Evolutionary conservation across 129 eudicot genomes (phyloP).

Genomic region (Flaveria linearis): DNA sequence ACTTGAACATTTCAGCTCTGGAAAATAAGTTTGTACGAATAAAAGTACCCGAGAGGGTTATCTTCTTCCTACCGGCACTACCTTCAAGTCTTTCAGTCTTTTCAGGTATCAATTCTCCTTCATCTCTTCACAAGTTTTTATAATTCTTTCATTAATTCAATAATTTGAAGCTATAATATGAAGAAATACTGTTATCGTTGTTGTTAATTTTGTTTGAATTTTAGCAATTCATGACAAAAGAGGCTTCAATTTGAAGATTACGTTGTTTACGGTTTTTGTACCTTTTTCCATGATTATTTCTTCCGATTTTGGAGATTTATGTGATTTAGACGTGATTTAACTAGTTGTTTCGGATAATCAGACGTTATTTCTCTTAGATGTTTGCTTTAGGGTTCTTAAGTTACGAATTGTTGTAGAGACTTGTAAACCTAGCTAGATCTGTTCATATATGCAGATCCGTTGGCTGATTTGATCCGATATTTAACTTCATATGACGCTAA

Average conservation of each 20-base stretch:
- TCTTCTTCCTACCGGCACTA: constrained; percentile 23
- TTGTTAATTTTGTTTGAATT: constrained; percentile 1
- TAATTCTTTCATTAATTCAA: not conserved
- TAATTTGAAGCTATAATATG: not conserved
- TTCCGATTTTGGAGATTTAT: not conserved
- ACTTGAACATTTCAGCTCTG: constrained; percentile 7
- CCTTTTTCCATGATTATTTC: not conserved
- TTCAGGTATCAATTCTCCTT: constrained; percentile 18
- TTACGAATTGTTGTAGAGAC: not conserved
- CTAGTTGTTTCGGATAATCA: not conserved
- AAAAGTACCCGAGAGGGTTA: constrained; percentile 21
- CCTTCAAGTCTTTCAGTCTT: constrained; percentile 13
- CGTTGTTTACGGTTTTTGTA: not conserved
- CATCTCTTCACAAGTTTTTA: not conserved
- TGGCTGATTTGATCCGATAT: constrained; percentile 1
- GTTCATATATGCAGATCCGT: constrained; percentile 20
- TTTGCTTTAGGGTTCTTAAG: constrained; percentile 26
- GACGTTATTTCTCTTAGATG: not conserved
- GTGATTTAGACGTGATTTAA: not conserved
- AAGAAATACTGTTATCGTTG: not conserved
- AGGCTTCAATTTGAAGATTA: constrained; percentile 7
- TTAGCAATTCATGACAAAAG: not conserved
- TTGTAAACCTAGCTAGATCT: constrained; percentile 25
- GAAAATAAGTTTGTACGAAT: constrained; percentile 22
- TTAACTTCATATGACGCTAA: not conserved